Evolutionary conservation across 768 basidiomycete genomes (phyloP).

Genomic region (Auricularia heimuer): DNA sequence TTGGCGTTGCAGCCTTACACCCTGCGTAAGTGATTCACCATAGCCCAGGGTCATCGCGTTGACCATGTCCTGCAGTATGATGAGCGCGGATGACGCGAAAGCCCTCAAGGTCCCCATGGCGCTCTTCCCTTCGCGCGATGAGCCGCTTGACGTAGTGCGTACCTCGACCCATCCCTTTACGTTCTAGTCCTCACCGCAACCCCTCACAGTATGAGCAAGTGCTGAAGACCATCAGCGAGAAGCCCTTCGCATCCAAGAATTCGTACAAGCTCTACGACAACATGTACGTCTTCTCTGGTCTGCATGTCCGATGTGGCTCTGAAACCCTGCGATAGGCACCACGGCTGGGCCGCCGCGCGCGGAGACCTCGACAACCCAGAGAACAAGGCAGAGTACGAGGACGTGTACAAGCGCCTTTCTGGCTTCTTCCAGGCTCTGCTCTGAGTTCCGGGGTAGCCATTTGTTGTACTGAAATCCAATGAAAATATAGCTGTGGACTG

Average conservation of each 20-base stretch:
- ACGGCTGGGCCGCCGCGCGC: slow-evolving; percentile 57
- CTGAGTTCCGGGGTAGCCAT: not conserved
- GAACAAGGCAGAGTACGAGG: slow-evolving; percentile 49
- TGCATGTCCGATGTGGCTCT: slow-evolving; percentile 3
- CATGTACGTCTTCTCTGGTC: slow-evolving; percentile 25
- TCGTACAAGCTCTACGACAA: slow-evolving; percentile 41
- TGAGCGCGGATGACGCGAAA: slow-evolving; percentile 39
- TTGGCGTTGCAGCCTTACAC: slow-evolving; percentile 42
- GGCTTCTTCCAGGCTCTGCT: slow-evolving; percentile 29
- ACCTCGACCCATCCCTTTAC: no score
- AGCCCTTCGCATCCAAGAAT: slow-evolving; percentile 39
- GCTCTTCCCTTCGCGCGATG: slow-evolving; percentile 50
- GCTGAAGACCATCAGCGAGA: slow-evolving; percentile 35
- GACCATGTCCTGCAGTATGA: slow-evolving; percentile 28
- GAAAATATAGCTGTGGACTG: not conserved
- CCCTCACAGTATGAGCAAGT: slow-evolving; percentile 38
- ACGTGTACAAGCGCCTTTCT: slow-evolving; percentile 45
- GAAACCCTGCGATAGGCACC: slow-evolving; percentile 31
- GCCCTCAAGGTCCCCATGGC: slow-evolving; percentile 43
- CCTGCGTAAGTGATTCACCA: slow-evolving; percentile 38
- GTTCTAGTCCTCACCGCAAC: not conserved
- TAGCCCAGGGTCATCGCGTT: not conserved
- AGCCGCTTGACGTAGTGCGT: slow-evolving; percentile 42
- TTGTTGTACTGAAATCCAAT: not conserved
- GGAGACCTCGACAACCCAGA: slow-evolving; percentile 45